Evolutionary conservation across 2,329 filamentous ascomycete genomes (phyloP), one percentile per base, ranked within the genome.

Genomic region (Paracamarosporium sp.): DNA sequence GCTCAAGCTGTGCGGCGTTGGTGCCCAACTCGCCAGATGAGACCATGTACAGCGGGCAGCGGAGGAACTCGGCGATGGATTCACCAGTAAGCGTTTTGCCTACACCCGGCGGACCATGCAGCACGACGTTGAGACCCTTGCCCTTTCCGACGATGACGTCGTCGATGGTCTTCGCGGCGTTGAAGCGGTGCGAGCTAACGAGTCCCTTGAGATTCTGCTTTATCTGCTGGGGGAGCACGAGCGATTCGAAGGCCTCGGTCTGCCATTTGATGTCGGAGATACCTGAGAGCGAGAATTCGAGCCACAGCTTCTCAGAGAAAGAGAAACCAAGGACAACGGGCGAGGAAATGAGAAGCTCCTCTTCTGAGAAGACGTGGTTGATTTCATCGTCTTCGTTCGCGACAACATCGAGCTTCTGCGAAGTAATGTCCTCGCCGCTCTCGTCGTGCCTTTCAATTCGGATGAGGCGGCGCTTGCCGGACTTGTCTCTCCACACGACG

Each of bases 31-130:
- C 92, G 27, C 91, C 92, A 0, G 90, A 90, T 2, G 88, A 91
- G 25, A 92, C 90, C 82, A 91, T 91, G 75, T 96, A 96, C 0
- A 96, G 79, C 0, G 92, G 93, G 53, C 90, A 90, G 69, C 89
- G 88, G 52, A 96, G 86, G 12, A 93, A 83, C 71, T 96, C 92
- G 9, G 90, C 91, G 60, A 96, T 94, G 11, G 90, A 90, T 73
- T 96, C 92, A 1, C 91, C 92, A 0, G 93, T 96, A 5, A 96
- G 82, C 0, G 92, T 96, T 79, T 96, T 96, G 50, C 93, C 93
- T 0, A 92, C 94, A 17, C 92, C 93, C 0, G 93, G 92, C 4
- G 91, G 90, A 3, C 72, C 72, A 65, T 96, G 92, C 0, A 97
- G 84, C 1, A 96, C 90, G 36, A 86, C 83, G 35, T 96, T 92